phyloP scores from a whole-genome alignment of 306 rosid genomes.

The Arachis stenosperma region DNA sequence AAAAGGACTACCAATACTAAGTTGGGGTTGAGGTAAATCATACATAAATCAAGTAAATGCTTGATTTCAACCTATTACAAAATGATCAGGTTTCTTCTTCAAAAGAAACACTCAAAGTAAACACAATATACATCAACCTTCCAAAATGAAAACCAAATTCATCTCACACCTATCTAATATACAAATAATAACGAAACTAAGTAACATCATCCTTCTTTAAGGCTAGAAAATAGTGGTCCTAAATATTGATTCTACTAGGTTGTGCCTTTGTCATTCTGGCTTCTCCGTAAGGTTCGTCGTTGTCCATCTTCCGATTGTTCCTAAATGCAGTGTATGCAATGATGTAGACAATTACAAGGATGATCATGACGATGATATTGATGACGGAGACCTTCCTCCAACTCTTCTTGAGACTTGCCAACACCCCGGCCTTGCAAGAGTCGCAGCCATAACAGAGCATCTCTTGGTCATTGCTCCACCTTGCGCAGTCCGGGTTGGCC shows the following conservation, averaged over 20 bases:
- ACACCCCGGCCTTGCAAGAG: slow-evolving; percentile 90
- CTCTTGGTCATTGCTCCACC: slow-evolving; percentile 78
- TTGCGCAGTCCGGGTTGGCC: slow-evolving; percentile 54
- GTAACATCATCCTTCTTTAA: too few species aligned
- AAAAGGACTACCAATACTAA: too few species aligned
- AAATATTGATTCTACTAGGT: slow-evolving; percentile 66
- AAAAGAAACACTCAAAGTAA: slow-evolving; percentile 2
- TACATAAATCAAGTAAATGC: too few species aligned
- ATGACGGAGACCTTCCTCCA: slow-evolving; percentile 94
- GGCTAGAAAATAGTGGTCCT: not conserved
- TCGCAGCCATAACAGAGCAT: slow-evolving; percentile 74
- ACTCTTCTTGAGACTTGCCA: slow-evolving; percentile 83
- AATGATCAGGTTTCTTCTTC: not conserved
- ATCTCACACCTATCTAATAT: not conserved
- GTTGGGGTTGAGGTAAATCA: too few species aligned
- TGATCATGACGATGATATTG: slow-evolving; percentile 73
- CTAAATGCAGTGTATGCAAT: slow-evolving; percentile 80
- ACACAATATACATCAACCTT: slow-evolving; percentile 23
- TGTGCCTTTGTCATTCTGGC: slow-evolving; percentile 84
- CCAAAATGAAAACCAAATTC: slow-evolving; percentile 25
- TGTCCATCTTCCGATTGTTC: slow-evolving; percentile 74
- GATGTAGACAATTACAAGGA: slow-evolving; percentile 72
- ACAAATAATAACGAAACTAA: too few species aligned
- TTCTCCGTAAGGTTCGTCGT: slow-evolving; percentile 73
- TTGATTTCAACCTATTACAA: slow-evolving; percentile 28